These are phyloP conservation scores for Nakazawaea siamensis DNA, from an alignment of 805 yeast species.

Conservation along the genomic window DNA sequence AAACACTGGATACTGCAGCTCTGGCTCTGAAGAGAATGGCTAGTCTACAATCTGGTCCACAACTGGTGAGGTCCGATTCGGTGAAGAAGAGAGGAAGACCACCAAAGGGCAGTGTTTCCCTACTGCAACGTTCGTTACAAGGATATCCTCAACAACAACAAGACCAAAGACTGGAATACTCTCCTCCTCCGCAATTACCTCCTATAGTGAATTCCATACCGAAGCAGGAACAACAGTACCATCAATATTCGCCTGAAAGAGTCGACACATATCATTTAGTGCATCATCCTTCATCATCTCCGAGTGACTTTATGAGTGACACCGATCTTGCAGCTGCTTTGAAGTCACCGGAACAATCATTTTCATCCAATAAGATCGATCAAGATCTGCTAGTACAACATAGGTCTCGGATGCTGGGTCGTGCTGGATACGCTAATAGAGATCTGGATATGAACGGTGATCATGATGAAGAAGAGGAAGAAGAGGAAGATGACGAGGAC, in stretches of 20 bases:
- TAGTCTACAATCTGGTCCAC: background rate
- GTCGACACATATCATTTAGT: background rate
- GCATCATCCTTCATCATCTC: slow-evolving; percentile 30
- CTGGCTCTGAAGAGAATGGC: background rate
- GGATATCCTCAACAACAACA: background rate
- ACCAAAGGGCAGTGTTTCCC: too few relatives aligned
- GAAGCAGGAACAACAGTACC: slow-evolving; percentile 1
- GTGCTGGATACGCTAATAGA: background rate
- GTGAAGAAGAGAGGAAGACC: slow-evolving; percentile 24
- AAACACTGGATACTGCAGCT: background rate
- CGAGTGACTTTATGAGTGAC: slow-evolving; percentile 48
- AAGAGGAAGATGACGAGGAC: slow-evolving; percentile 1
- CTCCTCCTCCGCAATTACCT: slow-evolving; percentile 10
- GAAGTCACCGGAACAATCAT: slow-evolving; percentile 14
- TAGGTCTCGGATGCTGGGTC: background rate
- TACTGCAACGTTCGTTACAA: background rate
- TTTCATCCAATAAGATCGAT: background rate
- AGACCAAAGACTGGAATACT: background rate
- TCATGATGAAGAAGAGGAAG: slow-evolving; percentile 1
- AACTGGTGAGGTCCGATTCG: slow-evolving; percentile 2
- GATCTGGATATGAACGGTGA: background rate
- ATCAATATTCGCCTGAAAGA: background rate
- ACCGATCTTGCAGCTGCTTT: slow-evolving; percentile 38
- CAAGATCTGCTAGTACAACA: slow-evolving; percentile 1
- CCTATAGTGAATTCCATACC: slow-evolving; percentile 5